Conservation (phyloP, 202 grass and related monocot genomes). For the Cymbopogon flexuosus region DNA sequence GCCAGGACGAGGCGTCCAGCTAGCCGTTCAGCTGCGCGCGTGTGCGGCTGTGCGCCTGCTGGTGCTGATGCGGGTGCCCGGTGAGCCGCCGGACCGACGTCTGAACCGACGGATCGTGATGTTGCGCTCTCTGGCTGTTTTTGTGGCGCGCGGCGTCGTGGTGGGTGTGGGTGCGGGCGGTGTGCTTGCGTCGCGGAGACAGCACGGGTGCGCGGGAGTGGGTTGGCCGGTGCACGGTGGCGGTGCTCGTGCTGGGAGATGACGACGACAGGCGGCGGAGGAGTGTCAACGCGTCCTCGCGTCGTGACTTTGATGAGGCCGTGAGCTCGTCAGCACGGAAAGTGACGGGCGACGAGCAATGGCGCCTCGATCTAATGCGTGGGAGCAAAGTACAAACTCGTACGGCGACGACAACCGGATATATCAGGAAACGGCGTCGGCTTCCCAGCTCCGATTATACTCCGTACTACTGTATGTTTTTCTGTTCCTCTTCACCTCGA, state of each 20-base stretch:
- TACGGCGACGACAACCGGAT: too few species aligned
- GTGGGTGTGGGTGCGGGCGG: not conserved
- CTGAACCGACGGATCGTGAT: not conserved
- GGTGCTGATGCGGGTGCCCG: not conserved
- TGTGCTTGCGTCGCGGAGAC: slow-evolving; percentile 14
- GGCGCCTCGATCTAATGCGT: not conserved
- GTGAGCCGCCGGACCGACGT: not conserved
- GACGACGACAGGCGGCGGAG: not conserved
- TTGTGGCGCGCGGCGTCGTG: not conserved
- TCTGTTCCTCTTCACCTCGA: too few species aligned
- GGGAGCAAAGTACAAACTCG: too few species aligned
- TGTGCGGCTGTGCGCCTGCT: not conserved
- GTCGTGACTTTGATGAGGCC: not conserved
- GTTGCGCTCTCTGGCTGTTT: not conserved
- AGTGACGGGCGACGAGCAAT: not conserved
- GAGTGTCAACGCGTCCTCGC: not conserved
- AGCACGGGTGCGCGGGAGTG: not conserved
- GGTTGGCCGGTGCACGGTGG: not conserved
- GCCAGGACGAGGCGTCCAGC: too few species aligned
- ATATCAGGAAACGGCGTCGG: too few species aligned
- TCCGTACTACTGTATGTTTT: too few species aligned
- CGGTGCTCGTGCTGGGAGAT: not conserved
- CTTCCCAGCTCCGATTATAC: too few species aligned
- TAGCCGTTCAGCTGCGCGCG: not conserved
- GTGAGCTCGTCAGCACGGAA: not conserved